These are phyloP conservation scores for Sodiomyces alkalinus DNA, from an alignment of 2,329 filamentous ascomycete species.

Conservation along the genomic window DNA sequence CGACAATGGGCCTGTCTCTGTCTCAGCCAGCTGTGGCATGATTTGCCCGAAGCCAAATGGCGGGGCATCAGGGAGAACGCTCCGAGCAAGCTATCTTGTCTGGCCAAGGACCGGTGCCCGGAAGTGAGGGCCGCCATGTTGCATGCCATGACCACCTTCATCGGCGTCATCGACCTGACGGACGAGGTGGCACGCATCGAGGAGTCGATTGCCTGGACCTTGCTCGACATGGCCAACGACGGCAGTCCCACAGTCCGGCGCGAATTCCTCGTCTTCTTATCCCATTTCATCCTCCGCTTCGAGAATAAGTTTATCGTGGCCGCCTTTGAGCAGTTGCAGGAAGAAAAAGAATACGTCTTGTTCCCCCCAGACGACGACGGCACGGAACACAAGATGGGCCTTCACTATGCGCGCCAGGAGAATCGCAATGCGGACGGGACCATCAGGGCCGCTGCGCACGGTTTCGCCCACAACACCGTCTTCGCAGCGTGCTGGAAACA, in stretches of 20 bases:
- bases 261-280: slow-evolving; percentile 86
- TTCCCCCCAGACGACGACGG: slow-evolving; percentile 40
- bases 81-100: slow-evolving; percentile 62
- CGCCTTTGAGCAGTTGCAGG: slow-evolving; percentile 77
- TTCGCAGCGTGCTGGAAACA: slow-evolving; percentile 94
- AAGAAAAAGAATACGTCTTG: slow-evolving; percentile 59
- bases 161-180: slow-evolving; percentile 85
- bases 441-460: slow-evolving; percentile 39
- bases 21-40: slow-evolving; percentile 86
- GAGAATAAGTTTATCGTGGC: slow-evolving; percentile 85
- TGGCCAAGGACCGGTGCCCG: slow-evolving; percentile 73
- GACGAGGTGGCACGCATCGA: slow-evolving; percentile 84
- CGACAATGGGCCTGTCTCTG: slow-evolving; percentile 94
- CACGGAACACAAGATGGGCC: slow-evolving; percentile 43
- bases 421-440: slow-evolving; percentile 41
- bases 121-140: slow-evolving; percentile 91
- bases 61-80: slow-evolving; percentile 81
- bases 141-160: slow-evolving; percentile 82
- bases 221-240: slow-evolving; percentile 85
- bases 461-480: slow-evolving; percentile 71
- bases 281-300: slow-evolving; percentile 78
- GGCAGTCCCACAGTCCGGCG: slow-evolving; percentile 89
- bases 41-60: slow-evolving; percentile 89
- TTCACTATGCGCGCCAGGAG: slow-evolving; percentile 43
- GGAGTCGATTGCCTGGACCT: slow-evolving; percentile 75